Percentiles rank a stretch among this genome's conserved stretches.
These are phyloP conservation scores for Arthrobotrys pseudoclavata DNA, from an alignment of 2,329 filamentous ascomycete species.

Conservation along the genomic window DNA sequence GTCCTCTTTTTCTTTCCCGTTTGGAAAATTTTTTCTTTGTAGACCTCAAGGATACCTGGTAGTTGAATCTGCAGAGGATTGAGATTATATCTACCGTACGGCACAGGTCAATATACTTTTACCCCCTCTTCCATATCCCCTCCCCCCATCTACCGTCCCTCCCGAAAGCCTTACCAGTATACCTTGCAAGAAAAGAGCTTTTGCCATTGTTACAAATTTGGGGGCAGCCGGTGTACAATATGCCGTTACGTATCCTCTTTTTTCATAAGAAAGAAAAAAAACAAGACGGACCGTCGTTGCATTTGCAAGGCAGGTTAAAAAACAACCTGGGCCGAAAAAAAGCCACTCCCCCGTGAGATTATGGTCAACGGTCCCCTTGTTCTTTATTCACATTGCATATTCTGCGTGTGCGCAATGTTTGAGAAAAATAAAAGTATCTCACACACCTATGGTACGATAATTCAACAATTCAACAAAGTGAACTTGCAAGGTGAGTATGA, in stretches of 20 bases:
- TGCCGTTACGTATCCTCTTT: slow-evolving; percentile 9
- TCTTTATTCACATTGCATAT: slow-evolving; percentile 28
- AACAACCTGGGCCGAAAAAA: slow-evolving; percentile 28
- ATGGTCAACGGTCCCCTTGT: slow-evolving; percentile 36
- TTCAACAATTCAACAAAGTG: slow-evolving; percentile 2
- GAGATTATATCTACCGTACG: slow-evolving; percentile 30
- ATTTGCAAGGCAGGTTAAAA: slow-evolving; percentile 3
- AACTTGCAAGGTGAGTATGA: background rate
- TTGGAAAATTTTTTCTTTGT: slow-evolving; percentile 10
- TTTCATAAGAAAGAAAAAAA: background rate
- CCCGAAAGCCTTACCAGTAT: slow-evolving; percentile 31
- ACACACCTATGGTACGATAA: slow-evolving; percentile 13
- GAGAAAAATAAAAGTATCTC: slow-evolving; percentile 17
- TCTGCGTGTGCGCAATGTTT: slow-evolving; percentile 2
- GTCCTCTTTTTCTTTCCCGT: slow-evolving; percentile 8
- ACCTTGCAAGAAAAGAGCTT: slow-evolving; percentile 15
- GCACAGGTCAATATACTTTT: slow-evolving; percentile 39
- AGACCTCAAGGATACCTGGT: slow-evolving; percentile 34
- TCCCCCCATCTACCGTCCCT: slow-evolving; percentile 23
- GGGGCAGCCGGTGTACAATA: slow-evolving; percentile 12
- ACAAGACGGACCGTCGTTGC: slow-evolving; percentile 1
- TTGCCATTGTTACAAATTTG: slow-evolving; percentile 27
- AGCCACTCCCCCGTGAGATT: slow-evolving; percentile 40
- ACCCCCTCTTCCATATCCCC: background rate
- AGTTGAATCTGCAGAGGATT: slow-evolving; percentile 9